Base-by-base conservation (phyloP, 108 stramenopile genomes). In the Nannochloropsis gaditana region DNA sequence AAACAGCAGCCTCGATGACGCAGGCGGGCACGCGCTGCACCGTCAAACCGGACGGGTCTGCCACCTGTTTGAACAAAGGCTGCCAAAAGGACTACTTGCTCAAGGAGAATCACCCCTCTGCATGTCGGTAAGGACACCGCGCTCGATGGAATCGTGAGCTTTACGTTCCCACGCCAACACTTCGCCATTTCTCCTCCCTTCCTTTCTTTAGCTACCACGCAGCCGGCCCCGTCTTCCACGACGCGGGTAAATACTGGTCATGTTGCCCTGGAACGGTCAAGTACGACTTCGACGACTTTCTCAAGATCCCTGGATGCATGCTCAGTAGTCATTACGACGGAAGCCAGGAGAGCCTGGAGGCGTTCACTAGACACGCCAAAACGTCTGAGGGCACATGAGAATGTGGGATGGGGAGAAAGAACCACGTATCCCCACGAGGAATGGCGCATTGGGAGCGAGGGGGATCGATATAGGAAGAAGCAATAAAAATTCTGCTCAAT, bases 161-260 rank as follows among this genome's bases (percentile, higher is more conserved):
- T 31, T 31, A 31, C 80, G 9, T n/a, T 31, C 80, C n/a, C 21
- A 21, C 5, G 3, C 43, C 21, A 43, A 83, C n/a, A 31, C 17
- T 43, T 43, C 11, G 41, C 41, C 41, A 17, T 42, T 5, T 43
- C 43, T 82, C 31, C 31, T 31, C 9, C 42, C 21, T 11, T 31
- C 3, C 31, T 31, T 42, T 43, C 81, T 9, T 6, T 0, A 83
- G 81, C n/a, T 95, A 96, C 87, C 98, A 99, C 88, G 90, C 83
- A 42, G 87, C 93, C 2, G 96, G 95, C 11, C 97, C 98, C 15
- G 95, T 99, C 79, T 99, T 99, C 90, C 98, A 99, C 85, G 98
- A 99, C 85, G 95, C 96, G 9, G 97, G 95, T 17, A 99, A 99
- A 87, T 96, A 94, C 91, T 99, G 97, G 97, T 89, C 91, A 10